Evolutionary conservation across 441 rosid genomes (phyloP), one percentile per base, ranked within the genome.

Genomic region (Francoa sonchifolia): DNA sequence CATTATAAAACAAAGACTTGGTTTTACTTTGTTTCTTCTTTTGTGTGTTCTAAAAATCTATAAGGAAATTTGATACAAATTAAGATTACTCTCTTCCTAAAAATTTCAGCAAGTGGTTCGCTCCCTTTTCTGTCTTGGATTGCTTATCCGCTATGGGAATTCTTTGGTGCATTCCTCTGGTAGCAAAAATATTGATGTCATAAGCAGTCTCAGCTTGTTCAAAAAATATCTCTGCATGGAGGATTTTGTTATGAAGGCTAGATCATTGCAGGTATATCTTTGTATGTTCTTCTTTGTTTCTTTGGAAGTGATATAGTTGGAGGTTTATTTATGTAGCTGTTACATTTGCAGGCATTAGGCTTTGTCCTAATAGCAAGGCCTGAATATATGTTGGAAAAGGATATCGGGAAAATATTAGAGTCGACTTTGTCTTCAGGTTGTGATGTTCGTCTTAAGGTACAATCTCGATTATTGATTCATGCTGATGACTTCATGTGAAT

Each of bases 121-220:
- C 40, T 88, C 97, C 52, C 89, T 88, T 38, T 93, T 88, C 60
- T 93, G 97, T 63, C 94, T 88, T 50, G 97, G 99, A 39, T 71
- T 84, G 76, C 97, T 93, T 54, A 74, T 84, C 64, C 94, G 99
- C 59, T 87, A 93, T 55, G 97, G 99, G 15, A 79, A 74, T 64
- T 59, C 95, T 34, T 73, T 82, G 71, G 58, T 79, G 41, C 58
- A 65, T 57, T 55, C 56, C 51, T 62, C 83, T 22, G 52, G 59
- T 59, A 61, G 59, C 54, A 73, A 62, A 67, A 76, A 32, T 35
- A 62, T 81, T 30, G 81, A 77, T 61, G 59, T 76, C 44, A 73
- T 50, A 3, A 66, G 78, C 54, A 74, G 88, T 64, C 68, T 88
- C 46, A 64, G 48, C 52, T 58, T 87, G 67, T 87, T 93, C 47